Evolutionary conservation across 805 yeast species (phyloP), one percentile per base, ranked within the genome.

Genomic region (Yamadazyma sp.): DNA sequence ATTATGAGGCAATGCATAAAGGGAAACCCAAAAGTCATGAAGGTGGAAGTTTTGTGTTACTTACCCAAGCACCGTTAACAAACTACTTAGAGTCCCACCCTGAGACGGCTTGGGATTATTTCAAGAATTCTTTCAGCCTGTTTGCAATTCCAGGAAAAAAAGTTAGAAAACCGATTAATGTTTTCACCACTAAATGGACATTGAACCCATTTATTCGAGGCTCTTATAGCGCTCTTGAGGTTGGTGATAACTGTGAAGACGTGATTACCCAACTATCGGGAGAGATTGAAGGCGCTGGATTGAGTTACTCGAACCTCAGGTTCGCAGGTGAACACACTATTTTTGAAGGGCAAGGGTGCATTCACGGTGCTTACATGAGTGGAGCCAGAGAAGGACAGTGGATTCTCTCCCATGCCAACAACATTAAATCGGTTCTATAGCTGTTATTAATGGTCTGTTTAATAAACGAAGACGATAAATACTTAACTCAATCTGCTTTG

Each of bases 241-340:
- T 82, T 0, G 81, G 80, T 6, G 84, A 84, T 55, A 87, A 82
- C 49, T 87, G 95, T 0, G 64, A 76, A 7, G 82, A 76, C 36
- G 56, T 78, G 12, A 73, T 83, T 0, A 54, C 78, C 11, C 83
- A 82, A n/a, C 67, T 85, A 40, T 67, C 75, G 13, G 74, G 75
- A 16, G 72, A 65, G 25, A 40, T 53, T 20, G 59, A 54, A 5
- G 52, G 50, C 4, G 35, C 48, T 12, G 62, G 61, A 3, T 46
- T 63, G 26, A 63, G 73, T 14, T 78, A 71, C 9, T 49, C 57
- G 3, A 66, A 70, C 6, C 61, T 89, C 2, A 67, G 95, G 28
- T 89, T 89, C 67, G 96, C 96, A 0, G 96, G 96, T 6, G 96
- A 89, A 54, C 96, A 89, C 56, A 84, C 96, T 0, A 77, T 80